Evolutionary conservation across 1,284 basidiomycete genomes (phyloP), one percentile per base, ranked within the genome.

Genomic region (Farysia itapuensis): DNA sequence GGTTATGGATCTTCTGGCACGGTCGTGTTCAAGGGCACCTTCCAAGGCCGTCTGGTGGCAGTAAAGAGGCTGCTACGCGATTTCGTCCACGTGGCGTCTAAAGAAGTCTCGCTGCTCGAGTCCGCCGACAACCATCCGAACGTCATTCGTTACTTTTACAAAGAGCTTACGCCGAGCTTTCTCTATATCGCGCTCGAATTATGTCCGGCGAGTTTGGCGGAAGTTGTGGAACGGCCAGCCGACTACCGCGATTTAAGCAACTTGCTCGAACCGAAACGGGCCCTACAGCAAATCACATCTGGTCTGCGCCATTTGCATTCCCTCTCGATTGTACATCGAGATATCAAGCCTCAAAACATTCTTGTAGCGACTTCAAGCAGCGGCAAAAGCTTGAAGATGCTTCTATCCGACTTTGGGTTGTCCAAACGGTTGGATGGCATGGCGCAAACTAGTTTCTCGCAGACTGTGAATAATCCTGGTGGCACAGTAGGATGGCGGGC

Each of bases 321-420:
- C 19, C 84, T 98, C 70, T 96, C 95, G 79, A 90, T 98, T 61
- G 86, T 98, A 18, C 95, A 98, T 79, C 85, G 95, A 21, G 94
- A 98, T 76, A 95, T 98, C 78, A 98, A 98, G 75, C 94, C 94
- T 4, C 93, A 95, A 78, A 98, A 99, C 74, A 97, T 99, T 45
- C 83, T 98, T 7, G 84, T 97, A n/a, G 53, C 49, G 24, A 67
- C 43, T 2, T 60, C 44, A 23, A 29, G 57, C 6, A 66, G 59
- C 13, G 63, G 68, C 24, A 51, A 58, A 24, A 49, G 50, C 15
- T 58, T 76, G 35, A 74, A 74, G 40, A 70, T 76, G 65, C 53
- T 76, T 3, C 60, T 76, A 0, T 75, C 72, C 8, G 74, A 76
- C 45, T 75, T 76, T 63, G 74, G 74, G 8, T 58, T 76, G 19